These are phyloP conservation scores for Cordyceps tenuipes DNA, from an alignment of 2,329 filamentous ascomycete species.

Conservation along the genomic window DNA sequence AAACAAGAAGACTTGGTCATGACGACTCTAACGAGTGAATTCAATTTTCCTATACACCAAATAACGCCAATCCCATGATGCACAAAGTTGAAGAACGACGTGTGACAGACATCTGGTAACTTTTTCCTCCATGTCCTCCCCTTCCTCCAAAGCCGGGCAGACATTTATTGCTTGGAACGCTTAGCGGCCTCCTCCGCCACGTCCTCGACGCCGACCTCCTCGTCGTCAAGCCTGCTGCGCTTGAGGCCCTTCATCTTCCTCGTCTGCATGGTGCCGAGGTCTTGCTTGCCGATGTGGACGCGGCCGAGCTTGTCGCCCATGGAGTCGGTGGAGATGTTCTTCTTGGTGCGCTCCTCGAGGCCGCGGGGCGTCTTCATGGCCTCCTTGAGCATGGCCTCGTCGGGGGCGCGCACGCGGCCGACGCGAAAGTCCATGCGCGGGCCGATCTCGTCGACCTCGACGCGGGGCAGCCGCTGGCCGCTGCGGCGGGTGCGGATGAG, in stretches of 20 bases:
- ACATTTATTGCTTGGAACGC: conserved; percentile 25
- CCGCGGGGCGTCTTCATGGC: conserved; percentile 80
- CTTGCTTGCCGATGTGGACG: conserved; percentile 85
- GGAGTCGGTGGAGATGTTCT: conserved; percentile 86
- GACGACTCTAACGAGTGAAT: background rate
- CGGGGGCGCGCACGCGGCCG: conserved; percentile 71
- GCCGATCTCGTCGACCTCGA: conserved; percentile 93
- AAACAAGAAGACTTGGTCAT: background rate
- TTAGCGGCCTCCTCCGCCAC: conserved; percentile 27
- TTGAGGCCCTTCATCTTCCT: conserved; percentile 99
- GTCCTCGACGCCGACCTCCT: conserved; percentile 36
- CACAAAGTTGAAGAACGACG: background rate
- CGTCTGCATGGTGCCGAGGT: conserved; percentile 79
- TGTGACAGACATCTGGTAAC: background rate
- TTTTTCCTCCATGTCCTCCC: background rate
- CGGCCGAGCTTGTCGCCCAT: conserved; percentile 96
- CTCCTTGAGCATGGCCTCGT: conserved; percentile 74
- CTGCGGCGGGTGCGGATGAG: conserved; percentile 78
- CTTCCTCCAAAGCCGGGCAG: background rate
- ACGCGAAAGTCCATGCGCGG: conserved; percentile 87
- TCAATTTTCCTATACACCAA: conserved; percentile 2
- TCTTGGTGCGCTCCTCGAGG: conserved; percentile 73
- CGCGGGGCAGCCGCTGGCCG: conserved; percentile 77
- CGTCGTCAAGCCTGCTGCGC: conserved; percentile 58
- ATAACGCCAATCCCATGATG: conserved; percentile 11